Conservation (phyloP, 1,284 basidiomycete species). For the Apiotrichum montevideense region DNA sequence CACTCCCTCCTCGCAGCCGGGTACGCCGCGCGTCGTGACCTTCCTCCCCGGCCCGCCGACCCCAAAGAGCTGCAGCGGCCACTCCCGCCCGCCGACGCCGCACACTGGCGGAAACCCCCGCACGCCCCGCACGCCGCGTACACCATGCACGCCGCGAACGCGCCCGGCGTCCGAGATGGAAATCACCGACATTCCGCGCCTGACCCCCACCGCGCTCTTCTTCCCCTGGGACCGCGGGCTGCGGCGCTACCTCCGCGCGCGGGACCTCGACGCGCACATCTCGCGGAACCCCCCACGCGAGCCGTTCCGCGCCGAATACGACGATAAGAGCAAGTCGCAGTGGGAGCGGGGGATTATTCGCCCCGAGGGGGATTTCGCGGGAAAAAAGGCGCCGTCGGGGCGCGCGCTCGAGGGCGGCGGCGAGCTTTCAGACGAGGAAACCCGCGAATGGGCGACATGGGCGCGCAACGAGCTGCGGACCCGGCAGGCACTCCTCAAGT, state of each 20-base stretch:
- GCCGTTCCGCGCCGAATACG: slow-evolving; percentile 1
- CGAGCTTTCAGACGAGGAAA: neutral
- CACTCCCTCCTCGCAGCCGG: neutral
- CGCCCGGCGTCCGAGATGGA: slow-evolving; percentile 1
- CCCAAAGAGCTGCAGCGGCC: neutral
- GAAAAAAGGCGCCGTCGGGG: neutral
- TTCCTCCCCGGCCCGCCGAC: neutral
- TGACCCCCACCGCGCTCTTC: neutral
- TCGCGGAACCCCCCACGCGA: neutral
- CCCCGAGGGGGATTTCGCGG: neutral
- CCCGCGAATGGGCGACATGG: neutral
- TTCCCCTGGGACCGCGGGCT: slow-evolving; percentile 4
- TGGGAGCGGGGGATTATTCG: slow-evolving; percentile 1
- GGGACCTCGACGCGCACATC: neutral
- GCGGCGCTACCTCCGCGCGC: neutral
- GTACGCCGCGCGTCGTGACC: neutral
- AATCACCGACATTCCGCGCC: neutral
- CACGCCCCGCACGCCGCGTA: neutral
- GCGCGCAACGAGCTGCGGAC: slow-evolving; percentile 3
- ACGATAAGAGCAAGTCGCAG: neutral
- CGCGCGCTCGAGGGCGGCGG: neutral
- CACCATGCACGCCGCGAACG: neutral
- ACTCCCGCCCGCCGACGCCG: neutral
- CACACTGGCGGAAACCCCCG: neutral
- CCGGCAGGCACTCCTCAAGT: neutral